Evolutionary conservation across 139 green algal genomes (phyloP).

Genomic region (Chlamydomonas sphaeroides): DNA sequence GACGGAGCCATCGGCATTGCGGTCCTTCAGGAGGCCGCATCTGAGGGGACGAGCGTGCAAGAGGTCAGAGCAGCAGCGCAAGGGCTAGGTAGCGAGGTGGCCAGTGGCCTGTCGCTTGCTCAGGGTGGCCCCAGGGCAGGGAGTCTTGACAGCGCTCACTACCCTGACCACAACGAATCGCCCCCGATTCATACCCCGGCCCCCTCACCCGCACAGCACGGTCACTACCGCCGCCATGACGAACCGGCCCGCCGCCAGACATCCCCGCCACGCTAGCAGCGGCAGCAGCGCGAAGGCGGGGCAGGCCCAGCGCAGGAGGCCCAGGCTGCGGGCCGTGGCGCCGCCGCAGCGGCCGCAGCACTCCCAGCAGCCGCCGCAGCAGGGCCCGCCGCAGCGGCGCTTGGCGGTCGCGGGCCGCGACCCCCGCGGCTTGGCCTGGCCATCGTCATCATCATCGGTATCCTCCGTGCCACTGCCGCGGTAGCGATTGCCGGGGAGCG

Average conservation of each 20-base stretch:
- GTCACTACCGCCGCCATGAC: background rate
- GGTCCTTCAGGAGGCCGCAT: no score
- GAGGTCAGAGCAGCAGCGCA: no score
- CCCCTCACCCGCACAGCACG: no score
- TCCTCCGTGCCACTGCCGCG: background rate
- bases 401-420: background rate
- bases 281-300: constrained; percentile 18
- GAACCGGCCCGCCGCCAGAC: background rate
- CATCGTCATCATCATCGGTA: background rate
- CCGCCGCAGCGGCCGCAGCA: no score
- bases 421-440: background rate
- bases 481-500: background rate
- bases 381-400: background rate
- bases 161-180: no score
- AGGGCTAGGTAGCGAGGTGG: no score
- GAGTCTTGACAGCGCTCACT: no score
- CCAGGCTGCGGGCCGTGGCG: background rate
- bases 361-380: no score
- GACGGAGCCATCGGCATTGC: background rate
- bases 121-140: no score
- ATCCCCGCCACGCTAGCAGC: constrained; percentile 16
- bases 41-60: no score
- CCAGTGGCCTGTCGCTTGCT: no score
- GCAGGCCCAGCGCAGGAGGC: background rate
- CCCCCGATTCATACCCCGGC: no score